Base-by-base conservation (phyloP, 495 filamentous ascomycete species). In the Xanthoparmelia taractica region DNA sequence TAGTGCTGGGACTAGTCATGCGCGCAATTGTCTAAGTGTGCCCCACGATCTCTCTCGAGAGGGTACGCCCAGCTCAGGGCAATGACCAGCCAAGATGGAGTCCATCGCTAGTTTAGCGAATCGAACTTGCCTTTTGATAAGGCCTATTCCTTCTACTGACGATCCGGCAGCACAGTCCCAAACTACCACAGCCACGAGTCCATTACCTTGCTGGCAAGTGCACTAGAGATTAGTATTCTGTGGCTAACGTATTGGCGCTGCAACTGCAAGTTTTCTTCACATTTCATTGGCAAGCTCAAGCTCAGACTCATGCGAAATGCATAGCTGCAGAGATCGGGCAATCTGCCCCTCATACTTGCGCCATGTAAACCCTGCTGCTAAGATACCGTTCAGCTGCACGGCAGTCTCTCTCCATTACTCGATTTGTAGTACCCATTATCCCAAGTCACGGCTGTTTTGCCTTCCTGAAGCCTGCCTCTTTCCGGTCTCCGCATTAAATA, bases 401-500 rank as follows among this genome's bases (percentile, higher is more conserved):
- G 47, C 25, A 29, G 25, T 6, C 15, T 29, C 47, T 50, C 47
- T 23, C 47, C 23, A 23, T 50, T 63, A 63, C 61, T n/a, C 52
- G 57, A 63, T 57, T 57, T 63, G 18, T 57, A 57, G 40, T 57
- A 63, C 2, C 58, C 48, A n/a, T 65, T 57, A 57, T 68, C 63
- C 66, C 66, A 68, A n/a, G 66, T 60, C 33, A 68, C 20, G 20
- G 55, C 25, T 11, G 66, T 63, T 40, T 65, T 50, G 47, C 66
- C 66, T 43, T 66, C 63, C 37, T 63, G 60, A 36, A 57, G 63
- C n/a, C 52, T 68, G 25, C 63, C 66, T 11, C 66, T 60, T 56
- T 50, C 50, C 3, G 63, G 66, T 52, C 66, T 45, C 63, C 66
- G 66, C 66, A 68, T 68, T 4, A 60, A 57, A 58, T 63, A 68